phyloP scores from a whole-genome alignment of 192 early-diverging fungal species.

The Helicostylum pulchrum region DNA sequence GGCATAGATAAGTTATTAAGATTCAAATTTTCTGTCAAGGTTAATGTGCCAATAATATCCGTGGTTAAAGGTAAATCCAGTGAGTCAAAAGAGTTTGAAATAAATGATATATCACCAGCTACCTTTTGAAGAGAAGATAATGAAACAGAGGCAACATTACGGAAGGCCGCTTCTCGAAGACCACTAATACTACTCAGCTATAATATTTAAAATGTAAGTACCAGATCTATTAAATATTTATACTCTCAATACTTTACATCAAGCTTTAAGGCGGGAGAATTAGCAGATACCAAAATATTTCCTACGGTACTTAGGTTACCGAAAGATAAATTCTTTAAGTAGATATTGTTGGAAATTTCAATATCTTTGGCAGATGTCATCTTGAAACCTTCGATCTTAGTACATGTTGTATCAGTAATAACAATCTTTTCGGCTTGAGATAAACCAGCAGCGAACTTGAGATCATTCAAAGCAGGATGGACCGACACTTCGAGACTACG shows the following conservation, averaged over 20 bases:
- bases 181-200: conserved; percentile 13
- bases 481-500: conserved; percentile 20
- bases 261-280: conserved; percentile 16
- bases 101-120: conserved; percentile 56
- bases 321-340: conserved; percentile 27
- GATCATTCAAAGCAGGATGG: conserved; percentile 16
- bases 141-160: conserved; percentile 46
- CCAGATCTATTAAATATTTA: too few species aligned
- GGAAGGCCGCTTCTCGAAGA: conserved; percentile 59
- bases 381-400: conserved; percentile 19
- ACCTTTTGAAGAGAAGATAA: conserved; percentile 44
- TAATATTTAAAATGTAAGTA: neutral
- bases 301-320: conserved; percentile 17
- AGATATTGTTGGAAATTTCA: conserved; percentile 27
- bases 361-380: conserved; percentile 6
- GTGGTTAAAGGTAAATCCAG: conserved; percentile 46
- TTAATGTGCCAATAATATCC: conserved; percentile 52
- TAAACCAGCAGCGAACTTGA: conserved; percentile 27
- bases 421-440: conserved; percentile 18
- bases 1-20: conserved; percentile 56
- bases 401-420: conserved; percentile 28
- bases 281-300: conserved; percentile 18
- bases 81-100: conserved; percentile 54
- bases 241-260: conserved; percentile 5
- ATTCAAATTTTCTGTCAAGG: conserved; percentile 53